Base-by-base conservation (phyloP, 148 eudicot genomes). In the Diospyros lotus region DNA sequence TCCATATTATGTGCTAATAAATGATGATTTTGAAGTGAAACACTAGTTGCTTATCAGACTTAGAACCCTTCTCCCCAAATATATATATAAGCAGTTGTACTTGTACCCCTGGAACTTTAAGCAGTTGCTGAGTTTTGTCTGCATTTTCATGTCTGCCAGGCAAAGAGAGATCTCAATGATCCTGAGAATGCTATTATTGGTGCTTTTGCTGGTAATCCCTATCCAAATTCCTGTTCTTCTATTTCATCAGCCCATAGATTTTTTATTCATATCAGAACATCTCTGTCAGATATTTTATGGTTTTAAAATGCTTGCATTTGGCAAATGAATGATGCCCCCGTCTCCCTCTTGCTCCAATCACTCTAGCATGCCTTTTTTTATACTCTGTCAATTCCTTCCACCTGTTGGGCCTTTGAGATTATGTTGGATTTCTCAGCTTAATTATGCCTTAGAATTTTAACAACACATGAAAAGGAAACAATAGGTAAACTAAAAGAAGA, bases 151-250 rank as follows among this genome's bases (percentile, higher is more conserved):
- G 39, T 43, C 60, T 73, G 58, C 54, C 86, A 94, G 98, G 98
- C 96, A 64, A 89, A 86, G 79, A 85, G 98, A 83, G 98, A 94
- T 48, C 83, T 94, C 61, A 90, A 88, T 76, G 98, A 90, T 82
- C 93, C 94, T n/a, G 97, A 94, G 83, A 94, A 94, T 83, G 98
- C 98, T 51, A 73, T 89, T 11, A 86, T 94, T 68, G 97, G 98
- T 67, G 97, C 98, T 69, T 92, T 92, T 78, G 92, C 98, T 44
- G 98, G 98, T 94, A 83, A 77, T 13, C 66, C 72, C 50, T 42
- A 53, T 38, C 41, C 10, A 17, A 6, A 40, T 58, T 12, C 66
- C 9, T 69, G 18, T 39, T 17, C 41, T 64, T 72, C 12, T 12
- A 39, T 69, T 58, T 14, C 15, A 42, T 71, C 17, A 11, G 6